A percentile compares a stretch with the other conserved stretches of the same genome.
These are phyloP conservation scores for Fusarium incarnatum DNA, from an alignment of 2,329 filamentous ascomycete genomes.

Conservation along the genomic window DNA sequence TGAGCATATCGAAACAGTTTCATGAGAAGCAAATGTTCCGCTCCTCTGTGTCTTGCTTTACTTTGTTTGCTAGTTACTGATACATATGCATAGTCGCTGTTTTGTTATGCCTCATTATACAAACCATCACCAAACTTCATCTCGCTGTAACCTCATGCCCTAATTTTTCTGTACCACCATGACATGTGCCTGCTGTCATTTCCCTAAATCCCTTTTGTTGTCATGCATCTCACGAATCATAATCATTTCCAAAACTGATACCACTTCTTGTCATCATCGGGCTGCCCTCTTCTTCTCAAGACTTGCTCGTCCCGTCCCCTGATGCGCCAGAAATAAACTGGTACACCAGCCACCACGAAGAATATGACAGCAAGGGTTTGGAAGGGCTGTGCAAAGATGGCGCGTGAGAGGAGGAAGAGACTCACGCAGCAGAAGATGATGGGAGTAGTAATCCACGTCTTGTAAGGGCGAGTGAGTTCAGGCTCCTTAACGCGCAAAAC, in stretches of 20 bases:
- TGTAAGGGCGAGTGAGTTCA: conserved; percentile 87
- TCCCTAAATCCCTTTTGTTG: neutral
- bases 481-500: conserved; percentile 90
- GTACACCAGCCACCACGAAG: conserved; percentile 86
- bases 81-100: conserved; percentile 22
- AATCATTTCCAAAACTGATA: conserved; percentile 71
- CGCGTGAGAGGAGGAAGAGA: conserved; percentile 87
- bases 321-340: conserved; percentile 90
- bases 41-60: conserved; percentile 8
- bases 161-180: conserved; percentile 10
- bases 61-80: conserved; percentile 14
- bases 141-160: neutral
- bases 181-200: conserved; percentile 14
- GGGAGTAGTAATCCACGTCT: conserved; percentile 95
- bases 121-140: conserved; percentile 15
- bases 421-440: conserved; percentile 99
- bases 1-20: neutral
- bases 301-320: conserved; percentile 68
- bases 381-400: conserved; percentile 89
- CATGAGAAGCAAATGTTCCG: neutral
- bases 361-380: conserved; percentile 89
- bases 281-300: conserved; percentile 54
- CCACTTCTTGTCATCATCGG: conserved; percentile 54
- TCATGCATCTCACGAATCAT: neutral
- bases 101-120: conserved; percentile 23